phyloP scores from a whole-genome alignment of 1,284 basidiomycete species.

The Xerocomus amazonicus region DNA sequence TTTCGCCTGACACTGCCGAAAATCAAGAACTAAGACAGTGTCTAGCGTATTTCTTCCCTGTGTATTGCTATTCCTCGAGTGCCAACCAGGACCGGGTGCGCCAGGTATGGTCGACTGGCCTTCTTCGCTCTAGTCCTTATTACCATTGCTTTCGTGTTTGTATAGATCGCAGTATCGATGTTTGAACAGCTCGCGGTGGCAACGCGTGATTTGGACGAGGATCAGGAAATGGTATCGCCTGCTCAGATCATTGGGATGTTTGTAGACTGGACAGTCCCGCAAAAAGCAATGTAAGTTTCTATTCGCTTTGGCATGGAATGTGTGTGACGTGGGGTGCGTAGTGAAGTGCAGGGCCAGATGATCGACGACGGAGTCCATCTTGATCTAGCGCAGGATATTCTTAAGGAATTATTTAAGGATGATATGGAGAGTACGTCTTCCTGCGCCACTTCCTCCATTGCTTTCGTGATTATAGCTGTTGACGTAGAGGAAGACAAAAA shows the following conservation, averaged over 20 bases:
- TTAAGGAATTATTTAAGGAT: conserved; percentile 56
- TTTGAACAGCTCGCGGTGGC: conserved; percentile 68
- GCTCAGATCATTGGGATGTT: conserved; percentile 82
- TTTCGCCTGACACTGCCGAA: conserved; percentile 81
- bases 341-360: conserved; percentile 37
- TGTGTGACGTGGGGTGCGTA: conserved; percentile 20
- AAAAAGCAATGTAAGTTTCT: conserved; percentile 64
- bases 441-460: background rate
- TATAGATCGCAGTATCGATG: conserved; percentile 74
- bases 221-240: conserved; percentile 78
- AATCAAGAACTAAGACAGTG: conserved; percentile 92
- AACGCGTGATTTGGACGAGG: conserved; percentile 71
- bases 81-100: conserved; percentile 80
- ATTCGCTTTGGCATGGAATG: background rate
- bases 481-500: conserved; percentile 75
- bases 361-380: conserved; percentile 64
- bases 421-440: conserved; percentile 41
- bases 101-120: conserved; percentile 45
- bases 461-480: background rate
- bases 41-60: conserved; percentile 93
- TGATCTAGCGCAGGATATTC: conserved; percentile 74
- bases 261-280: conserved; percentile 91
- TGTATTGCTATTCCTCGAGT: conserved; percentile 85
- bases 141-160: background rate
- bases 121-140: background rate